Base-by-base conservation (phyloP, 75 land plant species). In the Sequoiadendron giganteum region DNA sequence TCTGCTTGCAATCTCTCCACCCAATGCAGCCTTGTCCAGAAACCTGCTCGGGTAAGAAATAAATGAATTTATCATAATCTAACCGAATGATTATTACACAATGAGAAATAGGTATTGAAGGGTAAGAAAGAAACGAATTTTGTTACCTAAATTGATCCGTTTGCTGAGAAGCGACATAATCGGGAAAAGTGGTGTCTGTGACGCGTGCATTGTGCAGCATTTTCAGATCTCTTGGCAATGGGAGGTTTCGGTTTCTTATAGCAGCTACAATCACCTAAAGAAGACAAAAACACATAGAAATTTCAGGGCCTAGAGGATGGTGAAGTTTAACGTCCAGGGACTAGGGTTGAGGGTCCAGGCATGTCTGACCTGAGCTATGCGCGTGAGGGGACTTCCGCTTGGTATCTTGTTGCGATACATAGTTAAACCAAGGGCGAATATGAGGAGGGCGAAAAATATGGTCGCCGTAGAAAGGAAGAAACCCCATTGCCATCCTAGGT, bases 401-500 rank as follows among this genome's bases (percentile, higher is more conserved):
- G 99, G 99, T 3, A 95, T 92, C 88, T 95, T 95, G 89, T 94
- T 91, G 85, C 95, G 86, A 84, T 97, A 97, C 78, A 42, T 36
- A 7, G 86, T 18, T 16, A 94, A 93, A 36, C 99, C 99, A 34
- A 90, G 72, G 84, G 94, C 84, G 86, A 97, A 96, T 84, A 93
- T 87, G 15, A 91, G 89, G 43, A 97, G 93, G 25, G 97, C 97
- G 13, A 95, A 19, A 2, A 97, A 90, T 54, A 97, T 95, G 1
- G 92, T 86, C 6, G 87, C 77, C 18, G 97, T 93, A 6, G 99
- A 93, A 77, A 97, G 89, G 38, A 93, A 96, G 75, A 97, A 95
- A 1, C 99, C 99, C 99, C 95, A 95, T 18, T 91, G 81, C 97
- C 97, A 97, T 5, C 97, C 96, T 84, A 92, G 90, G 89, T 95